phyloP scores from a whole-genome alignment of 1,139 yeast genomes.

The Nakaseomyces kungkrabaensis region DNA sequence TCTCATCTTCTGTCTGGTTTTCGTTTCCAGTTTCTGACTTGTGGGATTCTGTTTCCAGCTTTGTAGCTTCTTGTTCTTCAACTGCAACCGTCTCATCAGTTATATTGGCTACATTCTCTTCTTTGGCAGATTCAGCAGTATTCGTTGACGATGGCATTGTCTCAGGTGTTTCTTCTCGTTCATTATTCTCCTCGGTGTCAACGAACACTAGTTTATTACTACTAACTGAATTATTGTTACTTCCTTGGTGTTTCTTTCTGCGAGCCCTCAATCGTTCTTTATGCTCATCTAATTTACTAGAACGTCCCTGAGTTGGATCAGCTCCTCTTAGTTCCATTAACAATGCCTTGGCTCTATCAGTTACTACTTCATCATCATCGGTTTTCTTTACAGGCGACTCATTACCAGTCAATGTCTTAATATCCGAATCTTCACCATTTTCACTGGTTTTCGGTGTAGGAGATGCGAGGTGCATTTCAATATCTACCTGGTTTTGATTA shows the following conservation, averaged over 20 bases:
- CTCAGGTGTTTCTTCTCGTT: neutral
- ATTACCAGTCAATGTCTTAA: neutral
- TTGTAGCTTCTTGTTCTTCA: neutral
- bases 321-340: slow-evolving; percentile 26
- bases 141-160: neutral
- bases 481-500: slow-evolving; percentile 2
- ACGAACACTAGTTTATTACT: slow-evolving; percentile 5
- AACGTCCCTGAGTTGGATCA: slow-evolving; percentile 15
- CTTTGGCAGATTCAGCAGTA: neutral
- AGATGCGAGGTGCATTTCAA: slow-evolving; percentile 7
- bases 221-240: neutral
- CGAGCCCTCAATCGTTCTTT: slow-evolving; percentile 24
- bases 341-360: slow-evolving; percentile 26
- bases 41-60: neutral
- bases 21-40: neutral
- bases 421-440: neutral
- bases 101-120: neutral
- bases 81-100: neutral
- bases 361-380: slow-evolving; percentile 16
- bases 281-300: slow-evolving; percentile 17
- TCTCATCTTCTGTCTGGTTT: neutral
- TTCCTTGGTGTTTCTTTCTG: slow-evolving; percentile 12
- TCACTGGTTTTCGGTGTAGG: slow-evolving; percentile 9
- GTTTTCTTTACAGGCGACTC: slow-evolving; percentile 3
- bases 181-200: neutral